Percentiles rank a stretch among this genome's conserved stretches.
Evolutionary conservation across 139 green algal species (phyloP).

Genomic region (Bryopsis sp.): DNA sequence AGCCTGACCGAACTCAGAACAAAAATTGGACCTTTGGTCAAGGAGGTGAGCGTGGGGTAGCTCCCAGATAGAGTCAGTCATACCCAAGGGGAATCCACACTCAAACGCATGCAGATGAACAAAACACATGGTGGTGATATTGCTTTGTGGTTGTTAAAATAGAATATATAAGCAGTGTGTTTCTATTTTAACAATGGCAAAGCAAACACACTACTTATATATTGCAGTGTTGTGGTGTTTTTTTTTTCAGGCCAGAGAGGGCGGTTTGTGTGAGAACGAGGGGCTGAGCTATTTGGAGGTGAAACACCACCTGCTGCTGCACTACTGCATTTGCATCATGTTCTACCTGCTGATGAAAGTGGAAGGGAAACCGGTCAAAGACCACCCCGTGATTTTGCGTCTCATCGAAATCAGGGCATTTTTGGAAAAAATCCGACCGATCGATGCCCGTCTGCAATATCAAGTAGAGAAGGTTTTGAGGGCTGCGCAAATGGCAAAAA

Average conservation of each 20-base stretch:
- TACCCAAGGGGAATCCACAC: neutral
- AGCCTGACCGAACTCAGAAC: conserved; percentile 4
- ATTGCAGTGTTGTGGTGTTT: too few relatives aligned
- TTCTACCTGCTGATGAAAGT: conserved; percentile 96
- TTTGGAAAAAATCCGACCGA: conserved; percentile 83
- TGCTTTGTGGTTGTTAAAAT: neutral
- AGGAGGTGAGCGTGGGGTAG: neutral
- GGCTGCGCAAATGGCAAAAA: conserved; percentile 31
- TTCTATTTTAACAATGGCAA: too few relatives aligned
- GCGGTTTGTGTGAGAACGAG: conserved; percentile 64
- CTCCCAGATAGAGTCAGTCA: neutral
- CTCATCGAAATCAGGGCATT: conserved; percentile 77
- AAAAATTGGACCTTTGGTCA: conserved; percentile 13
- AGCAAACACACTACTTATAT: too few relatives aligned
- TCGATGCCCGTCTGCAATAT: conserved; percentile 92
- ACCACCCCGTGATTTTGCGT: conserved; percentile 84
- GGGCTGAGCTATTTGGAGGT: conserved; percentile 92
- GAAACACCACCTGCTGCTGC: conserved; percentile 93
- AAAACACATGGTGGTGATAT: neutral
- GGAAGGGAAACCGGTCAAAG: conserved; percentile 75
- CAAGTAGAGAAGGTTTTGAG: conserved; percentile 93
- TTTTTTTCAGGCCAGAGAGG: conserved; percentile 48
- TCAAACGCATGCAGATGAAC: neutral
- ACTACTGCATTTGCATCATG: conserved; percentile 82
- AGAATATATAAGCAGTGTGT: too few relatives aligned